A percentile compares a stretch with the other conserved stretches of the same genome.
phyloP scores from a whole-genome alignment of 768 basidiomycete genomes.

The Suillus discolor region DNA sequence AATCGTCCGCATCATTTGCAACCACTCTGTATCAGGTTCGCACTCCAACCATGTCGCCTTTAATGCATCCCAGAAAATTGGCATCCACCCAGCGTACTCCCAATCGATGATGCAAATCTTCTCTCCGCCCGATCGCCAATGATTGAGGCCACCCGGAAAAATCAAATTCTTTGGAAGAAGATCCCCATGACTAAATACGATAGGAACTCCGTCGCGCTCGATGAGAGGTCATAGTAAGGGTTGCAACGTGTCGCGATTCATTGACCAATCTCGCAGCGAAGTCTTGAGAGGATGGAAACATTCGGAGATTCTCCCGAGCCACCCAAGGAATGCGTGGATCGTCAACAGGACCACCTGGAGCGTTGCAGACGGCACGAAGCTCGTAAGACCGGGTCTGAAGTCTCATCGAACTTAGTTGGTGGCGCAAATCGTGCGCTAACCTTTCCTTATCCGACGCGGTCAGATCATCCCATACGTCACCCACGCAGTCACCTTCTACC shows the following conservation, averaged over 20 bases:
- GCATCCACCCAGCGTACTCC: not conserved
- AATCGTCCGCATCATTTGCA: not conserved
- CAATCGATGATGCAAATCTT: not conserved
- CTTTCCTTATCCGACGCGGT: not conserved
- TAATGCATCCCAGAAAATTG: not conserved
- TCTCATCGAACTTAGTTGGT: not conserved
- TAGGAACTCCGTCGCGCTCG: not conserved
- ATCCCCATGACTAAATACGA: not conserved
- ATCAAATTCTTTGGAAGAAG: not conserved
- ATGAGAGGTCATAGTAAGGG: not conserved
- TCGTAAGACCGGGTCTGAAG: not conserved
- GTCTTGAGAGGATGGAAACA: not conserved
- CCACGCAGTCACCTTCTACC: not conserved
- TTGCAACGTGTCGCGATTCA: not conserved
- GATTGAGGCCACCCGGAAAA: not conserved
- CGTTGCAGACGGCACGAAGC: not conserved
- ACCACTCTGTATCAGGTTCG: not conserved
- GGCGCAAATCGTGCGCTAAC: not conserved
- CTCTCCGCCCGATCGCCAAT: not conserved
- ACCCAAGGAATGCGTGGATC: not conserved
- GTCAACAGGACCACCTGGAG: not conserved
- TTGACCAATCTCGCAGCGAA: not conserved
- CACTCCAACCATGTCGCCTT: not conserved
- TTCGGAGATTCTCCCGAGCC: not conserved
- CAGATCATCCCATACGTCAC: not conserved